Conservation (phyloP, 164 flowering plant species). For the Brasenia schreberi region DNA sequence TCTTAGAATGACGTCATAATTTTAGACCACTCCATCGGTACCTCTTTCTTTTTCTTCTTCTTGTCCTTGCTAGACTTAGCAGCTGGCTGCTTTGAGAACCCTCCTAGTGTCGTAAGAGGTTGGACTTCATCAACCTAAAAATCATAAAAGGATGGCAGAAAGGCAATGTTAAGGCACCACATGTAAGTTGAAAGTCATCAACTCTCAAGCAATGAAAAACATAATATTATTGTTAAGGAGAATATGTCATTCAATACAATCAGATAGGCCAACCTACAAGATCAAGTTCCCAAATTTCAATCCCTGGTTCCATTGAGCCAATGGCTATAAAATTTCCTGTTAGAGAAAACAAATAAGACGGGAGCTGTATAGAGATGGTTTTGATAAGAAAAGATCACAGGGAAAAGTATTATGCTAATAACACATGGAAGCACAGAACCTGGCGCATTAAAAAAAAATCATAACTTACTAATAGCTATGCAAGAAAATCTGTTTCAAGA, state of each 20-base stretch:
- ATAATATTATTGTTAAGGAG: not conserved
- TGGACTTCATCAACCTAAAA: conserved; percentile 71
- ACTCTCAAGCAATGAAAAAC: no score
- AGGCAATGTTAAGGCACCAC: not conserved
- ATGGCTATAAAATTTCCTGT: conserved; percentile 36
- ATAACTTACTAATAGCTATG: no score
- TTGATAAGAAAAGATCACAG: not conserved
- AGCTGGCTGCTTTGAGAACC: conserved; percentile 24
- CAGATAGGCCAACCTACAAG: conserved; percentile 33
- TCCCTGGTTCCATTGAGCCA: conserved; percentile 89
- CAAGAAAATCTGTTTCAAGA: no score
- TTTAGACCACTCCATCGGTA: not conserved
- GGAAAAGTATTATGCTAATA: no score
- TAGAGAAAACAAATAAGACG: conserved; percentile 1
- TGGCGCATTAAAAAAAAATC: no score
- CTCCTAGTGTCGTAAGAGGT: conserved; percentile 43
- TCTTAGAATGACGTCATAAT: no score
- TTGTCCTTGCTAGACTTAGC: not conserved
- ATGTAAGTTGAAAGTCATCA: not conserved
- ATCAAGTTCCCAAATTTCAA: conserved; percentile 98
- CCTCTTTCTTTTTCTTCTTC: not conserved
- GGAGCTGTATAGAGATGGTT: not conserved
- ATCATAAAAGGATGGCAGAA: not conserved
- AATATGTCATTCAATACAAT: not conserved
- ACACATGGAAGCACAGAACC: no score